phyloP scores from a whole-genome alignment of 2,329 filamentous ascomycete species.

The Talaromyces sp. region DNA sequence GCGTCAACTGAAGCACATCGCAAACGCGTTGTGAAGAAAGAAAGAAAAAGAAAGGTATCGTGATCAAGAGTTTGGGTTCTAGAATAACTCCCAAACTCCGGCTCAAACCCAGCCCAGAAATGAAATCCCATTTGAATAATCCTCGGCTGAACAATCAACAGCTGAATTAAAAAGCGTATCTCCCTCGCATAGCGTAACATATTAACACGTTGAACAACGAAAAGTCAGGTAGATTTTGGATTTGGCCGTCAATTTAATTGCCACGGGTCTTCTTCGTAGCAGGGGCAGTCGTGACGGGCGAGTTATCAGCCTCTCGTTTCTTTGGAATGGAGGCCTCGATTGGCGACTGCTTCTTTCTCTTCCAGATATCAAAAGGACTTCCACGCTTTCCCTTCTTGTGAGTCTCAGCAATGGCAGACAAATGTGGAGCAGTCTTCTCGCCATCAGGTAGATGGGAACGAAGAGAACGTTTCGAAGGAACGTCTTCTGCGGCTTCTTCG shows the following conservation, averaged over 20 bases:
- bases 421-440: conserved; percentile 18
- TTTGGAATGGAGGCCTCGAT: conserved; percentile 21
- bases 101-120: not conserved
- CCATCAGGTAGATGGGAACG: conserved; percentile 23
- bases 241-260: not conserved
- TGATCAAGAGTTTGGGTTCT: not conserved
- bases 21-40: not conserved
- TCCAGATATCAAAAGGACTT: conserved; percentile 38
- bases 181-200: not conserved
- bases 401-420: conserved; percentile 13
- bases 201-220: not conserved
- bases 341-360: conserved; percentile 30
- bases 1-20: not conserved
- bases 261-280: conserved; percentile 24
- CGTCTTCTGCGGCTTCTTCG: conserved; percentile 16
- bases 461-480: conserved; percentile 21
- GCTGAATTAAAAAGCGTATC: not conserved
- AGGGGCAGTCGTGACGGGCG: conserved; percentile 20
- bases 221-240: not conserved
- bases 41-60: not conserved
- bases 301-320: conserved; percentile 30
- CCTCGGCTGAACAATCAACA: not conserved
- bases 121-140: not conserved
- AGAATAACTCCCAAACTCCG: not conserved
- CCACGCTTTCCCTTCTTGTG: conserved; percentile 24